phyloP scores from a whole-genome alignment of 352 stramenopile genomes.

The Globisporangium sylvaticum region DNA sequence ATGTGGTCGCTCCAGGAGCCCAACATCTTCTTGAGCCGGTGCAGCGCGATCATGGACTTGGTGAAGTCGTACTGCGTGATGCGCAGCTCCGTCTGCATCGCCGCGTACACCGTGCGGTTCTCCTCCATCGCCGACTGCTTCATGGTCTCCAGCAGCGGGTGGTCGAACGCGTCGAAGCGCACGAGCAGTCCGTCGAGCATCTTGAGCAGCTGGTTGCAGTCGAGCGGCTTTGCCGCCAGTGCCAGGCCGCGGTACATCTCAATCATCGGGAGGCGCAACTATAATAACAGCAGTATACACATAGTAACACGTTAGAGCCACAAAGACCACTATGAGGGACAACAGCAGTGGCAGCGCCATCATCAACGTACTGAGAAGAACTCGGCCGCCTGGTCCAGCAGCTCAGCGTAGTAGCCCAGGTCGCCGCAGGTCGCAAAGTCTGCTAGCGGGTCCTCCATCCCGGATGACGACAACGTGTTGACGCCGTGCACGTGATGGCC shows the following conservation, averaged over 20 bases:
- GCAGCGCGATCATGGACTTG: conserved; percentile 64
- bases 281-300: neutral
- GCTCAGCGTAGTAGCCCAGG: conserved; percentile 68
- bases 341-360: neutral
- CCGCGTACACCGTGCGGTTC: conserved; percentile 56
- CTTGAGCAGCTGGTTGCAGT: conserved; percentile 53
- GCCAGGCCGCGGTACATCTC: conserved; percentile 63
- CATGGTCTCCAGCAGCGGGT: conserved; percentile 64
- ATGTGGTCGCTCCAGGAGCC: conserved; percentile 79
- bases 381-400: conserved; percentile 67
- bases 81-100: conserved; percentile 61
- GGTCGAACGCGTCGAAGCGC: conserved; percentile 56
- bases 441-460: conserved; percentile 17
- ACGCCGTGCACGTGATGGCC: neutral
- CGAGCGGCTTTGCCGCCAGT: conserved; percentile 38
- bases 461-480: neutral
- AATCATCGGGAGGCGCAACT: conserved; percentile 74
- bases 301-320: neutral
- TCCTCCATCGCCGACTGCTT: conserved; percentile 73
- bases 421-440: conserved; percentile 47
- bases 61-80: conserved; percentile 78
- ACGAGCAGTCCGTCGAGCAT: conserved; percentile 46
- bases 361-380: conserved; percentile 64
- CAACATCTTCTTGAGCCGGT: conserved; percentile 63
- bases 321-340: neutral